phyloP scores from a whole-genome alignment of 2,329 filamentous ascomycete genomes.

The Fusarium sp. region DNA sequence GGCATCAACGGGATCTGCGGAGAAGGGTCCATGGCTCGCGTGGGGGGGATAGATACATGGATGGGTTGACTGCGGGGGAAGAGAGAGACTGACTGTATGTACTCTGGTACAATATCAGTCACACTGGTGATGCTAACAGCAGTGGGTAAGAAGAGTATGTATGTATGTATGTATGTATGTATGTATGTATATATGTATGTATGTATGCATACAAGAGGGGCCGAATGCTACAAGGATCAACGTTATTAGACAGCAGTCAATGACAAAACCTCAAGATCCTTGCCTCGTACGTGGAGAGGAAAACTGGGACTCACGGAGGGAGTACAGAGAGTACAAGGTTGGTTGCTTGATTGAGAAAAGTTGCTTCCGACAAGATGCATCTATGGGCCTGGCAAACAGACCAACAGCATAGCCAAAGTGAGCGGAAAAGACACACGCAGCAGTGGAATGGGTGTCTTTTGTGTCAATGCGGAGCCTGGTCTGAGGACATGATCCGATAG shows the following conservation, averaged over 20 bases:
- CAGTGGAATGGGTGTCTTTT: conserved; percentile 4
- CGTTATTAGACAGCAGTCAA: neutral
- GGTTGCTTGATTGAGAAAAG: neutral
- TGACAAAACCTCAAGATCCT: neutral
- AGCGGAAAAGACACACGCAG: neutral
- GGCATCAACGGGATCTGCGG: conserved; percentile 35
- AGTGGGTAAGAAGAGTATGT: neutral
- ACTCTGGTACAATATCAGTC: too few species aligned
- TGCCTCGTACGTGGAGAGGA: neutral
- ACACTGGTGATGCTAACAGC: neutral
- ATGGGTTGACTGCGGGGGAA: conserved; percentile 38
- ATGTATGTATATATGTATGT: too few species aligned
- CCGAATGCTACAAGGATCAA: neutral
- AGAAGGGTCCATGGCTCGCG: conserved; percentile 33
- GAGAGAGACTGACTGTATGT: too few species aligned
- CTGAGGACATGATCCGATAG: conserved; percentile 28
- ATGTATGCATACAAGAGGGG: too few species aligned
- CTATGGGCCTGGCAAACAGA: conserved; percentile 4
- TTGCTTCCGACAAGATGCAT: neutral
- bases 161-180: too few species aligned
- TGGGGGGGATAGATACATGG: too few species aligned
- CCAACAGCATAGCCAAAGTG: conserved; percentile 20
- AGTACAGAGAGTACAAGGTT: too few species aligned
- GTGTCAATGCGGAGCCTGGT: conserved; percentile 32
- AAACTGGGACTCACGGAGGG: too few species aligned